Evolutionary conservation across 257 asterid genomes (phyloP).

Genomic region (Plantago elongata): DNA sequence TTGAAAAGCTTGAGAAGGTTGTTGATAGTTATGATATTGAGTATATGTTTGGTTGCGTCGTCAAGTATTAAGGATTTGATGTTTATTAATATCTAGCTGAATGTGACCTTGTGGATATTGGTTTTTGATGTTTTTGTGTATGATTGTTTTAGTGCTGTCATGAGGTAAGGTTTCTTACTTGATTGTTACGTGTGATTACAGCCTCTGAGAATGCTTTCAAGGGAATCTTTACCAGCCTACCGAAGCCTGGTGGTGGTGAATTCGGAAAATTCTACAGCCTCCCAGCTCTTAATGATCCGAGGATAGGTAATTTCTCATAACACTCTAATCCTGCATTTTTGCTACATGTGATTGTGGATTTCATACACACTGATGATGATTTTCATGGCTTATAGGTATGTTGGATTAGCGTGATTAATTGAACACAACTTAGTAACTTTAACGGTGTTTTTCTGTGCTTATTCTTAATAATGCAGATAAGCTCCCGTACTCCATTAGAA

Average conservation of each 20-base stretch:
- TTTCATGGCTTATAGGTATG: neutral
- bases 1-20: conserved; percentile 1
- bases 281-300: conserved; percentile 80
- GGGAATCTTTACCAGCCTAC: conserved; percentile 68
- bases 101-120: no score
- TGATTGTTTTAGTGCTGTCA: conserved; percentile 15
- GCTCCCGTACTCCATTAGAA: conserved; percentile 86
- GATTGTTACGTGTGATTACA: conserved; percentile 28
- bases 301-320: conserved; percentile 55
- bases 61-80: no score
- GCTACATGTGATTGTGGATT: no score
- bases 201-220: conserved; percentile 79
- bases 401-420: no score
- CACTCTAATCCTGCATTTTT: no score
- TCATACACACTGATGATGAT: neutral
- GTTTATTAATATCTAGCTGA: no score
- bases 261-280: conserved; percentile 87
- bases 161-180: conserved; percentile 7
- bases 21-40: no score
- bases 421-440: neutral
- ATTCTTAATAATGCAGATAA: conserved; percentile 47
- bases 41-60: no score
- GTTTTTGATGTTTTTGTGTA: neutral
- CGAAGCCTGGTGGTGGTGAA: conserved; percentile 93
- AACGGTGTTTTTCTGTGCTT: conserved; percentile 15